phyloP scores from a whole-genome alignment of 2,329 filamentous ascomycete genomes.

The Amylocarpus encephaloides region DNA sequence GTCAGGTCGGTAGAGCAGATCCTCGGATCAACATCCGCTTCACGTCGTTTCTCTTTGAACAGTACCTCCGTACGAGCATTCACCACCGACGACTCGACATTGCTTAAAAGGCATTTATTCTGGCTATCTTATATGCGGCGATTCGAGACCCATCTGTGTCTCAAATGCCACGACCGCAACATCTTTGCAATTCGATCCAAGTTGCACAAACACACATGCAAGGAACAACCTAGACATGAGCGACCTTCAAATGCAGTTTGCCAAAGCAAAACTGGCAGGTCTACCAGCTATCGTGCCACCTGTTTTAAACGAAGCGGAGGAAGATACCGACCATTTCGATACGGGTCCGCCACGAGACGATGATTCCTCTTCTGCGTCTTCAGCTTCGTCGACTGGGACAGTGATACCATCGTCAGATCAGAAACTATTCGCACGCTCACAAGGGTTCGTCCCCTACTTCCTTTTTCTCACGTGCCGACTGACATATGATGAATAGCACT shows the following conservation, averaged over 20 bases:
- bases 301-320: constrained; percentile 44
- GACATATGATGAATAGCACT: constrained; percentile 18
- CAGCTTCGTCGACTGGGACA: constrained; percentile 90
- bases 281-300: constrained; percentile 46
- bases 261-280: constrained; percentile 64
- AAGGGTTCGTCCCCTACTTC: constrained; percentile 46
- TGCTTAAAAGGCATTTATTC: no score
- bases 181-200: no score
- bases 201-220: not conserved
- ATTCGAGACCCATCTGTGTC: no score
- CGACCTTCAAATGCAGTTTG: constrained; percentile 72
- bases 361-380: constrained; percentile 71
- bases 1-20: no score
- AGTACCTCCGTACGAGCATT: no score
- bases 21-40: no score
- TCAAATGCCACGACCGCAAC: no score
- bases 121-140: no score
- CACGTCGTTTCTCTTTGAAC: no score
- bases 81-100: no score
- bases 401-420: constrained; percentile 71
- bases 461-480: constrained; percentile 4
- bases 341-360: constrained; percentile 44
- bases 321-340: constrained; percentile 34
- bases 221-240: constrained; percentile 51
- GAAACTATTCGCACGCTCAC: constrained; percentile 65